Evolutionary conservation across 1,284 basidiomycete species (phyloP).

Genomic region (Wallemia ichthyophaga): DNA sequence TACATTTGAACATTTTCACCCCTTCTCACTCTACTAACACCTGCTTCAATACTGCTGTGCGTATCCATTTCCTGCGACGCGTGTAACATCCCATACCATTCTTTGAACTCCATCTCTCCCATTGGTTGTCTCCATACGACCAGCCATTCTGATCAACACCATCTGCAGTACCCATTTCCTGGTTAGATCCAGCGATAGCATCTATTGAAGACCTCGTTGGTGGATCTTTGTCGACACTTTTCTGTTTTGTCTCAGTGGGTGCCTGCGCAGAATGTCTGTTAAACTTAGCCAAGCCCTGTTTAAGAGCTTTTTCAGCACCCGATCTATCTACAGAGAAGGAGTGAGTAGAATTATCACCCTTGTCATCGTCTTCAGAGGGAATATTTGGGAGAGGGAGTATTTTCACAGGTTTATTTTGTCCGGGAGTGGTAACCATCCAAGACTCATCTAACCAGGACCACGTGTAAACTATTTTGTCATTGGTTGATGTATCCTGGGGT

Average conservation of each 20-base stretch:
- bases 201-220: not conserved
- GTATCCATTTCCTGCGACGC: not conserved
- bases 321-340: not conserved
- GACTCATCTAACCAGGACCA: not conserved
- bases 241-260: too few species aligned
- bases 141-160: not conserved
- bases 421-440: not conserved
- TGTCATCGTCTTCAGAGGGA: not conserved
- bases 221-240: not conserved
- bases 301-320: not conserved
- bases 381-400: not conserved
- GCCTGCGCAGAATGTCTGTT: not conserved
- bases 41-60: not conserved
- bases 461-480: not conserved
- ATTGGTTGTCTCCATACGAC: slow-evolving; percentile 1
- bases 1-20: not conserved
- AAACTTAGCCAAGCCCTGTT: slow-evolving; percentile 1
- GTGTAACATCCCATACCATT: not conserved
- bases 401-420: not conserved
- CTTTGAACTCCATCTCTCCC: not conserved
- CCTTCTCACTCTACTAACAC: not conserved
- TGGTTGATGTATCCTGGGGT: not conserved
- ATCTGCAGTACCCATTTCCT: not conserved
- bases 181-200: not conserved
- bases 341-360: not conserved